Percentiles rank a stretch among this genome's conserved stretches.
phyloP scores from a whole-genome alignment of 192 early-diverging fungal genomes.

The Allomyces macrogynus region DNA sequence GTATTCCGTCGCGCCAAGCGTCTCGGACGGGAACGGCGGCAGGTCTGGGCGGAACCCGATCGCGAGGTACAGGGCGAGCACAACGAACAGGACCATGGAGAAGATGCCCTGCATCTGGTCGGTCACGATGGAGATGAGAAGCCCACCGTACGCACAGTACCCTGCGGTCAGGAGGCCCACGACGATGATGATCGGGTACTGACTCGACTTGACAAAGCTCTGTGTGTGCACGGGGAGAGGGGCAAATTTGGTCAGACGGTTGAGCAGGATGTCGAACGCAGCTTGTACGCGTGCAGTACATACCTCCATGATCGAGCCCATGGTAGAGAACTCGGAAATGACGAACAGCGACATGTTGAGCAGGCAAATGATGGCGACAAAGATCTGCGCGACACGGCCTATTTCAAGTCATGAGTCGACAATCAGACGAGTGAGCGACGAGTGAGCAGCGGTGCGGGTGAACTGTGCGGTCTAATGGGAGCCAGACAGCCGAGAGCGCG shows the following conservation, averaged over 20 bases:
- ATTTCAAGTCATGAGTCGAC: not conserved
- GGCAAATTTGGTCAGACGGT: too few relatives aligned
- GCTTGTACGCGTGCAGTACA: too few relatives aligned
- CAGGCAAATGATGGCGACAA: conserved; percentile 15
- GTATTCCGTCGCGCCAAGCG: conserved; percentile 11
- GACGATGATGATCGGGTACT: conserved; percentile 15
- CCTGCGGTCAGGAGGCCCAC: conserved; percentile 21
- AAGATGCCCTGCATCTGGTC: conserved; percentile 19
- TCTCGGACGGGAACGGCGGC: conserved; percentile 9
- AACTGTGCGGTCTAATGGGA: too few relatives aligned
- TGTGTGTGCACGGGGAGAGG: too few relatives aligned
- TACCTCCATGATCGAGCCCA: conserved; percentile 14
- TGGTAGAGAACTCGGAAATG: conserved; percentile 17
- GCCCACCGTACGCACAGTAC: conserved; percentile 22
- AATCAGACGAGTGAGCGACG: too few relatives aligned
- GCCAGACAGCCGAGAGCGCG: too few relatives aligned
- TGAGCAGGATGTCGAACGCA: too few relatives aligned
- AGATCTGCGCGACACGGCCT: conserved; percentile 14
- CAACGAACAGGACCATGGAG: conserved; percentile 8
- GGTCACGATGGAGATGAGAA: conserved; percentile 23
- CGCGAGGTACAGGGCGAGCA: conserved; percentile 17
- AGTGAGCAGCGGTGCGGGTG: too few relatives aligned
- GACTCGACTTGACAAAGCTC: conserved; percentile 10
- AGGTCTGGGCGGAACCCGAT: conserved; percentile 13
- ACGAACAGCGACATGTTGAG: conserved; percentile 14